Percentiles rank a stretch among this genome's conserved stretches.
These are phyloP conservation scores for Cryptococcus deneoformans DNA, from an alignment of 1,284 basidiomycete species.

Conservation along the genomic window DNA sequence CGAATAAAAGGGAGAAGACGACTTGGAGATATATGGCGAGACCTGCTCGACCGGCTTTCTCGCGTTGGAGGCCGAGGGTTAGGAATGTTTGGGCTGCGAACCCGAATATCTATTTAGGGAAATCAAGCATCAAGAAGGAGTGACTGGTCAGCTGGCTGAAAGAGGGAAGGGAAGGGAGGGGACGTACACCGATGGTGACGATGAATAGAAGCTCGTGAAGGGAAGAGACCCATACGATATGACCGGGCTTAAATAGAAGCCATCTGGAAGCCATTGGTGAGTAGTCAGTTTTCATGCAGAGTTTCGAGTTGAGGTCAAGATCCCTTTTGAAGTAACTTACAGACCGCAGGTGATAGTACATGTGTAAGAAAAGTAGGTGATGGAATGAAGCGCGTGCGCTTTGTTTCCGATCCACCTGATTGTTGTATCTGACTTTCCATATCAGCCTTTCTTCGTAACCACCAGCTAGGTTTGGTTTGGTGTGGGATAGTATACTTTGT, in stretches of 20 bases:
- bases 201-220: constrained; percentile 26
- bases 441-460: constrained; percentile 26
- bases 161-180: neutral
- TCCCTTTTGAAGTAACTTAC: constrained; percentile 25
- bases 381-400: constrained; percentile 69
- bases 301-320: neutral
- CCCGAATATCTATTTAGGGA: constrained; percentile 52
- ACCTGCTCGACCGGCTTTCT: constrained; percentile 48
- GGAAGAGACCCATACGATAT: neutral
- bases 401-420: constrained; percentile 69
- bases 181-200: constrained; percentile 43
- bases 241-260: neutral
- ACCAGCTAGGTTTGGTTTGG: neutral
- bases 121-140: neutral
- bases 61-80: constrained; percentile 47
- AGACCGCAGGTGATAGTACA: constrained; percentile 59
- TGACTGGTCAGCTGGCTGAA: neutral
- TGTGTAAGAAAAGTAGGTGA: constrained; percentile 63
- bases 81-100: constrained; percentile 59
- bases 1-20: constrained; percentile 45
- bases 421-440: constrained; percentile 52
- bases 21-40: constrained; percentile 49
- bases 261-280: neutral
- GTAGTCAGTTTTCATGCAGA: neutral
- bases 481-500: neutral